Evolutionary conservation across 1,139 yeast species (phyloP), one percentile per base, ranked within the genome.

Genomic region (Candida sanyaensis): DNA sequence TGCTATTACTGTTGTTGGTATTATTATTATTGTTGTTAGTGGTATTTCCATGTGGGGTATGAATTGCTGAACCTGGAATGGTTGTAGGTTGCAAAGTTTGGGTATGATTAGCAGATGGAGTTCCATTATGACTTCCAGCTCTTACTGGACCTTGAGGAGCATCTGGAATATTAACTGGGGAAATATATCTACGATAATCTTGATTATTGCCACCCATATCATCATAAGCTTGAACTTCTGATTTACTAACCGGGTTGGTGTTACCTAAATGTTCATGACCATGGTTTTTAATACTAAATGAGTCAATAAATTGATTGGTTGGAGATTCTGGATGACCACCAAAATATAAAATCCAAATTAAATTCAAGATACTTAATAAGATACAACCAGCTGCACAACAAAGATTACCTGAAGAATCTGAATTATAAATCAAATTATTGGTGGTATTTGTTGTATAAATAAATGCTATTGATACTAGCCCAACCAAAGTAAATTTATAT

Each of bases 381-480:
- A 93, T 88, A 58, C 88, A 86, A 4, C 99, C 99, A 0, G 98
- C 97, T 1, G 96, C 90, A 17, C 96, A 92, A 34, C 97, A 95
- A 47, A 88, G 88, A 55, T 66, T 66, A 37, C 81, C 82, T n/a
- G 86, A 71, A 10, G 88, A 78, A 17, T 76, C 73, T 21, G 81
- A 71, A 41, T 77, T 68, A 72, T 93, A 93, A 39, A 93, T 88
- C 59, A 92, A 77, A 57, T 79, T 81, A 60, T 90, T 92, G 32
- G 92, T 83, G 46, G 92, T 81, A 71, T 91, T 91, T 36, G 96
- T 84, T 41, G 88, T 83, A 70, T 91, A 92, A 27, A 91, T 76
- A 52, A 89, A 86, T 1, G 96, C 95, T 36, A 84, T 70, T 21
- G 85, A 73, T 41, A 84, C 66, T 49, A 78, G 69, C 2, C 85